These are phyloP conservation scores for Ustilago loliicola DNA, from an alignment of 1,284 basidiomycete species.

Conservation along the genomic window DNA sequence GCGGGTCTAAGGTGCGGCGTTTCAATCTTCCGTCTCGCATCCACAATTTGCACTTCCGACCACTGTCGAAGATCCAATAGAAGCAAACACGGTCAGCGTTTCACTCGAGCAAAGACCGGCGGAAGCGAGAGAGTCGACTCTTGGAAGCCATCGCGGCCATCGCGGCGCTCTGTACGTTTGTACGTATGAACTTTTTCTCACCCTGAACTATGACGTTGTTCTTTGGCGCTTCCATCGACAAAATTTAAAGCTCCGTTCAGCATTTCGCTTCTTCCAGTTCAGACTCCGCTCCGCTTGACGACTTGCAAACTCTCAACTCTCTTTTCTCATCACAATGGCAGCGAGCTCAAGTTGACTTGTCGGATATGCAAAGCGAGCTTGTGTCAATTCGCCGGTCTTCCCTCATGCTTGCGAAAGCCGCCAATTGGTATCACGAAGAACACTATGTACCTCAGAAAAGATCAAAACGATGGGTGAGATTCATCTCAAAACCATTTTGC, in stretches of 20 bases:
- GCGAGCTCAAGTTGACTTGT: background rate
- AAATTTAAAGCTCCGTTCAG: conserved; percentile 8
- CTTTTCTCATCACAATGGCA: background rate
- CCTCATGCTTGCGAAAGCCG: background rate
- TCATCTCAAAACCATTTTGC: background rate
- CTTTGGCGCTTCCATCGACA: background rate
- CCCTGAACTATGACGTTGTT: conserved; percentile 10
- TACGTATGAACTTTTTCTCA: background rate
- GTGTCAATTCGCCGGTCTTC: background rate
- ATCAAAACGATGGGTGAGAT: background rate
- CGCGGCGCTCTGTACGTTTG: background rate
- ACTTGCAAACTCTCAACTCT: background rate
- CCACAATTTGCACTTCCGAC: background rate
- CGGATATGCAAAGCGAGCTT: background rate
- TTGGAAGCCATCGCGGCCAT: background rate
- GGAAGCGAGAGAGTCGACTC: background rate
- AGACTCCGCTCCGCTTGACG: background rate
- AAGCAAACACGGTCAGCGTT: background rate
- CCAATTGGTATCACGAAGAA: background rate
- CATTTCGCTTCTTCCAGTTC: conserved; percentile 5
- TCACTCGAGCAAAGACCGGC: background rate
- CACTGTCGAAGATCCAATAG: background rate
- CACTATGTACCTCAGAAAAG: background rate
- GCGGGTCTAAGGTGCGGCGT: background rate
- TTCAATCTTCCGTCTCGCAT: conserved; percentile 1